Percentiles rank a stretch among this genome's conserved stretches.
Conservation (phyloP, 1,284 basidiomycete genomes). For the Pascua sp. region DNA sequence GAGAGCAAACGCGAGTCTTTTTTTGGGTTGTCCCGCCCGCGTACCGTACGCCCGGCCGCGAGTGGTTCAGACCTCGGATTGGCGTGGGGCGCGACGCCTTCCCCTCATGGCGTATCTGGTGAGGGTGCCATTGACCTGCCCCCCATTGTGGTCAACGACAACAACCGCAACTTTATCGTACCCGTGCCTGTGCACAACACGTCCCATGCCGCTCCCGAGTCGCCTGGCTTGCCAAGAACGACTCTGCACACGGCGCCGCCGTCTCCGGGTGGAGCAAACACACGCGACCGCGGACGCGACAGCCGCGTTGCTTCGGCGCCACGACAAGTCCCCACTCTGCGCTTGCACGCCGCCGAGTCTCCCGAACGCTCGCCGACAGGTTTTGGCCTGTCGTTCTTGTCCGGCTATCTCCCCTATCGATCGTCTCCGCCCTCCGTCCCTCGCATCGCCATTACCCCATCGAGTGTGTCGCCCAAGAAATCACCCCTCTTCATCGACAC, state of each 20-base stretch:
- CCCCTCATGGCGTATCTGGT: too few species aligned
- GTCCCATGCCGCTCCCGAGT: not conserved
- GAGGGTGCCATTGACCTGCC: slow-evolving; percentile 17
- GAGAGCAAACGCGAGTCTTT: slow-evolving; percentile 41
- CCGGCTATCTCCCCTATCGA: slow-evolving; percentile 16
- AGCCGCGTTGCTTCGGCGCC: too few species aligned
- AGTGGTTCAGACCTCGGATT: slow-evolving; percentile 7
- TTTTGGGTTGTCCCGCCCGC: slow-evolving; percentile 38
- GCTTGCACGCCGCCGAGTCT: not conserved
- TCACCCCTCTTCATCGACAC: slow-evolving; percentile 10
- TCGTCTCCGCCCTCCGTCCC: slow-evolving; percentile 10
- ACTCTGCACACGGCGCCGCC: not conserved
- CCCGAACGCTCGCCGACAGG: not conserved
- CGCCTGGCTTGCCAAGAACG: not conserved
- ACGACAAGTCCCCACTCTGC: not conserved
- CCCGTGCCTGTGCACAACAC: slow-evolving; percentile 16
- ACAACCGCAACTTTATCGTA: slow-evolving; percentile 12
- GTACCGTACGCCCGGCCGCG: slow-evolving; percentile 14
- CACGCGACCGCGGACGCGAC: too few species aligned
- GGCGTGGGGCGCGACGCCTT: slow-evolving; percentile 1
- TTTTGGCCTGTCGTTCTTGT: slow-evolving; percentile 19
- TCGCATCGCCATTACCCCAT: slow-evolving; percentile 15
- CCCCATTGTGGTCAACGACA: slow-evolving; percentile 20
- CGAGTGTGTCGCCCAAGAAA: slow-evolving; percentile 15
- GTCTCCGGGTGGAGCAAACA: not conserved